Conservation (phyloP, 2,329 filamentous ascomycete species). For the Talaromyces funiculosus region DNA sequence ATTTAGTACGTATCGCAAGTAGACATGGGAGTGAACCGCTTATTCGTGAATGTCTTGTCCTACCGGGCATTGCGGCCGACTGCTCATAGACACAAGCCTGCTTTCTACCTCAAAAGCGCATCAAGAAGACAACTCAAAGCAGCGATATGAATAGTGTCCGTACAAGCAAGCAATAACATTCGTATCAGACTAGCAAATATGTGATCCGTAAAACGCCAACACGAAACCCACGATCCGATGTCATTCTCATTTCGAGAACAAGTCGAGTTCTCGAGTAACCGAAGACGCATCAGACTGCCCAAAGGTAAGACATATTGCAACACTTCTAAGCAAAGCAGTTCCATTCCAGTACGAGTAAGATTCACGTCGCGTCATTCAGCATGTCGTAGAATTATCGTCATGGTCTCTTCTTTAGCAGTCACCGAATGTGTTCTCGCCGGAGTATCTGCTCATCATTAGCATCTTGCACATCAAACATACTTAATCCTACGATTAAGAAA, state of each 20-base stretch:
- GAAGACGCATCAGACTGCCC: background rate
- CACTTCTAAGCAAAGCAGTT: slow-evolving; percentile 3
- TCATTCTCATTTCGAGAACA: background rate
- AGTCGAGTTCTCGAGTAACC: background rate
- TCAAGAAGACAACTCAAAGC: background rate
- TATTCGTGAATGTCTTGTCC: background rate
- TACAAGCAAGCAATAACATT: background rate
- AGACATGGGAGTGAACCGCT: background rate
- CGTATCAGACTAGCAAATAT: slow-evolving; percentile 4
- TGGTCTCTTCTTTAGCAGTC: slow-evolving; percentile 20
- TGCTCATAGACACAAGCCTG: background rate
- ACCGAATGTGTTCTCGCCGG: slow-evolving; percentile 98
- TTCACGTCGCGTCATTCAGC: background rate
- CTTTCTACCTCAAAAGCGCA: background rate
- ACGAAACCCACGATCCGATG: slow-evolving; percentile 6
- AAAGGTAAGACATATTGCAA: slow-evolving; percentile 1
- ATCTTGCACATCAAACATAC: background rate
- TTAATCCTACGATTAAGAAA: background rate
- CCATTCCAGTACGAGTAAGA: background rate
- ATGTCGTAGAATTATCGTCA: background rate
- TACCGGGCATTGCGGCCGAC: background rate
- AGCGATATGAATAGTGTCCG: background rate
- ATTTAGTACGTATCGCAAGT: background rate
- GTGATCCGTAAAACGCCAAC: slow-evolving; percentile 14
- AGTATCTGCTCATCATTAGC: slow-evolving; percentile 57